Evolutionary conservation across 2,329 filamentous ascomycete species (phyloP).

Genomic region (Stachybotrys chlorohalonatus): DNA sequence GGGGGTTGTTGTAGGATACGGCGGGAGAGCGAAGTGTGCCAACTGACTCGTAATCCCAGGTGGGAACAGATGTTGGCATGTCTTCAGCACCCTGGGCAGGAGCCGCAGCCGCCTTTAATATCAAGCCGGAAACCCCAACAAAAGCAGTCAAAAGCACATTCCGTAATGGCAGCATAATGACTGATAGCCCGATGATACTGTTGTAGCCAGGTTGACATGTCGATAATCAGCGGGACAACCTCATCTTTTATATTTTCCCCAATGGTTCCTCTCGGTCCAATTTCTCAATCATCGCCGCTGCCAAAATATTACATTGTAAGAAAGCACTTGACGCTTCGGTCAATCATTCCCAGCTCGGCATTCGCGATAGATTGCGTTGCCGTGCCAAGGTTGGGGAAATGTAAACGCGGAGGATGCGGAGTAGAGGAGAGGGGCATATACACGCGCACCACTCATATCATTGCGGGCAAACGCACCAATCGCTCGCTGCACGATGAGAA

Average conservation of each 20-base stretch:
- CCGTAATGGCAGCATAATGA: too few species aligned
- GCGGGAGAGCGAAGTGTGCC: slow-evolving; percentile 2
- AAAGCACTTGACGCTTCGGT: neutral
- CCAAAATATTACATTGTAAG: too few species aligned
- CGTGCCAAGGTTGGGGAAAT: neutral
- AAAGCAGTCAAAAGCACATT: too few species aligned
- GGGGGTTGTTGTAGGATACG: slow-evolving; percentile 16
- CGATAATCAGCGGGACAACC: too few species aligned
- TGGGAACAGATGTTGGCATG: neutral
- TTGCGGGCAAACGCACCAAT: neutral
- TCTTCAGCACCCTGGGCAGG: neutral
- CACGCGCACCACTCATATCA: neutral
- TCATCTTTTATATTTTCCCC: too few species aligned
- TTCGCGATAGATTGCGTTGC: neutral
- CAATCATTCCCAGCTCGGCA: neutral
- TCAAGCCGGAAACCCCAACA: neutral
- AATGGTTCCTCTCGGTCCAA: too few species aligned
- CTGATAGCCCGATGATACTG: too few species aligned
- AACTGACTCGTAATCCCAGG: neutral
- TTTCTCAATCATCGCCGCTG: too few species aligned
- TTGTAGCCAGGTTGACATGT: too few species aligned
- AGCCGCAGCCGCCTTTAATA: neutral
- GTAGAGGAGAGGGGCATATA: neutral
- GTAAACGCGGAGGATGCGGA: neutral
- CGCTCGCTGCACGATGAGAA: neutral